Percentiles rank a stretch among this genome's conserved stretches.
Conservation (phyloP, 805 yeast species). For the Isabelozyma rhagii region DNA sequence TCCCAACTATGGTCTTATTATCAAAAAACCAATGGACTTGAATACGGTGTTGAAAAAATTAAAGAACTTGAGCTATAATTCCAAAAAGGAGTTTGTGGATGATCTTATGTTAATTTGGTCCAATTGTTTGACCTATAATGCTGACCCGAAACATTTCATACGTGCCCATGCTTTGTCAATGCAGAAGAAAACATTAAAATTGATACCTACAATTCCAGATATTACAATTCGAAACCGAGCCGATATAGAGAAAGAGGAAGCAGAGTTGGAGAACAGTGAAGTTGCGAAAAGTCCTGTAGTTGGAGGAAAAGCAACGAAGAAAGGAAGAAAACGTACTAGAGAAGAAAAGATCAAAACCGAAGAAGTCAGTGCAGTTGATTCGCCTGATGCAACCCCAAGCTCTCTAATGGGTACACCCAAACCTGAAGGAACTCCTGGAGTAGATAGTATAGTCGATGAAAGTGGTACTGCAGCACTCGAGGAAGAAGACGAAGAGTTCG, state of each 20-base stretch:
- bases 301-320: slow-evolving; percentile 37
- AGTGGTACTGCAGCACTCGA: slow-evolving; percentile 27
- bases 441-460: slow-evolving; percentile 4
- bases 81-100: slow-evolving; percentile 88
- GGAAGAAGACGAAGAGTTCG: slow-evolving; percentile 40
- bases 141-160: slow-evolving; percentile 90
- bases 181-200: slow-evolving; percentile 80
- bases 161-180: slow-evolving; percentile 92
- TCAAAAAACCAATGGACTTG: slow-evolving; percentile 93
- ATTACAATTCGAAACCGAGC: slow-evolving; percentile 70
- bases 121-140: slow-evolving; percentile 87
- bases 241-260: slow-evolving; percentile 68
- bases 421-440: slow-evolving; percentile 5
- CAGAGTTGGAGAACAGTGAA: slow-evolving; percentile 25
- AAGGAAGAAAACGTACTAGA: slow-evolving; percentile 39
- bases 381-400: slow-evolving; percentile 12
- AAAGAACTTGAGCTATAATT: slow-evolving; percentile 74
- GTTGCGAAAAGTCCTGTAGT: slow-evolving; percentile 19
- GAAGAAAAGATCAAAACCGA: slow-evolving; percentile 33
- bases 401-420: slow-evolving; percentile 10
- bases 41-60: slow-evolving; percentile 91
- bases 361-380: slow-evolving; percentile 11
- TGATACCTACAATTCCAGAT: slow-evolving; percentile 87
- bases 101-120: slow-evolving; percentile 95
- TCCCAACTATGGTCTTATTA: slow-evolving; percentile 88